Percentiles rank a stretch among this genome's conserved stretches.
These are phyloP conservation scores for Penicillium brasilianum DNA, from an alignment of 2,329 filamentous ascomycete species.

Conservation along the genomic window DNA sequence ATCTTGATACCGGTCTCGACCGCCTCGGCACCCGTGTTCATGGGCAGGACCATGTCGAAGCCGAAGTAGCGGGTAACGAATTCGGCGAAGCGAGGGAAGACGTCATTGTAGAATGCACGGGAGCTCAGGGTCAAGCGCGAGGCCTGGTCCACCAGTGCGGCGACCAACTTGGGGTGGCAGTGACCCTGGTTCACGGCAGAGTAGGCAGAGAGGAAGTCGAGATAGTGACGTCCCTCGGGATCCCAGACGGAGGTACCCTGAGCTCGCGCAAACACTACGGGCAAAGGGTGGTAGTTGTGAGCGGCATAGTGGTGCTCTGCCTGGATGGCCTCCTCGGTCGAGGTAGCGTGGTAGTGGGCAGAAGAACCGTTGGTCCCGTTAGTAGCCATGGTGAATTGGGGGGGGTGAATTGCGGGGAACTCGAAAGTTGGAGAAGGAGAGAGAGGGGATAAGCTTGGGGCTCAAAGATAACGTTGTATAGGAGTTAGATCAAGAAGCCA, in stretches of 20 bases:
- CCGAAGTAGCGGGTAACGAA: slow-evolving; percentile 88
- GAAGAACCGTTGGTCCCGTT: slow-evolving; percentile 47
- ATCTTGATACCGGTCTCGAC: slow-evolving; percentile 97
- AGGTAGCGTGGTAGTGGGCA: slow-evolving; percentile 71
- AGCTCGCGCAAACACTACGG: slow-evolving; percentile 87
- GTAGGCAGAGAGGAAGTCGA: slow-evolving; percentile 98
- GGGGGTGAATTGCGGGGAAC: slow-evolving; percentile 23
- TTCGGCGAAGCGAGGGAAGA: slow-evolving; percentile 93
- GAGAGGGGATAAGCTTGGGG: neutral
- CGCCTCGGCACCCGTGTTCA: slow-evolving; percentile 97
- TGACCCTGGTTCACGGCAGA: slow-evolving; percentile 98
- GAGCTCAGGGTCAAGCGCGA: slow-evolving; percentile 88
- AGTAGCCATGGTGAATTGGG: slow-evolving; percentile 32
- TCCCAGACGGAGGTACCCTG: slow-evolving; percentile 93
- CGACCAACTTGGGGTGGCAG: slow-evolving; percentile 94
- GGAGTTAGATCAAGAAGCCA: too few relatives aligned
- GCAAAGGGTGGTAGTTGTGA: slow-evolving; percentile 98
- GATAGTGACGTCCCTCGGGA: slow-evolving; percentile 91
- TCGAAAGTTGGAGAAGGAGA: slow-evolving; percentile 28
- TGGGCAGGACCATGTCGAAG: slow-evolving; percentile 96
- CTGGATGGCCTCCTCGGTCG: slow-evolving; percentile 78
- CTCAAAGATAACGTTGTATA: slow-evolving; percentile 5
- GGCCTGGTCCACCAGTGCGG: slow-evolving; percentile 87
- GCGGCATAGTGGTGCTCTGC: slow-evolving; percentile 84
- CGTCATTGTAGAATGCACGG: slow-evolving; percentile 96